Evolutionary conservation across 169 alveolate species (phyloP).

Genomic region (Cryptosporidium canis): DNA sequence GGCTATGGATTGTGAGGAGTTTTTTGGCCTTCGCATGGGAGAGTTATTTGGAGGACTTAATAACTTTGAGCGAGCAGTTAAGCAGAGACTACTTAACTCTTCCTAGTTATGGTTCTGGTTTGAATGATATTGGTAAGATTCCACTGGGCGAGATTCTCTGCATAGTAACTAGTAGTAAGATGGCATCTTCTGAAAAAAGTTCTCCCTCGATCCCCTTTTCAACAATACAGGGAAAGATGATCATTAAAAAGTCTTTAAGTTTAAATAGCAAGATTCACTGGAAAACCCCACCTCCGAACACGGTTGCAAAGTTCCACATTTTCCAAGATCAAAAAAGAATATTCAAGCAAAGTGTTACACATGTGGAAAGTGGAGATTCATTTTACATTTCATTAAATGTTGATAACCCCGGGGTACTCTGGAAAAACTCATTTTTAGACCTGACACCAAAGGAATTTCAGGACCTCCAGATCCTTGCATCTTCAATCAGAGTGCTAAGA

Average conservation of each 20-base stretch:
- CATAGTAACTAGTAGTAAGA: constrained; percentile 1
- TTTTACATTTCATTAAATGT: constrained; percentile 3
- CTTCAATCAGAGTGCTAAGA: constrained; percentile 49
- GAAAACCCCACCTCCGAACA: constrained; percentile 61
- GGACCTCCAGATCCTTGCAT: constrained; percentile 28
- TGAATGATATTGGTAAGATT: background rate
- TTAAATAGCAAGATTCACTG: constrained; percentile 5
- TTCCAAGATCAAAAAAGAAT: background rate
- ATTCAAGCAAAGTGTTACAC: background rate
- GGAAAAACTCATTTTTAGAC: constrained; percentile 3
- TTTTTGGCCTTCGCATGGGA: constrained; percentile 56
- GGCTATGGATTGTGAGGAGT: constrained; percentile 59
- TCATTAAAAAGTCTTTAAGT: constrained; percentile 4
- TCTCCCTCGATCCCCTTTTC: constrained; percentile 29
- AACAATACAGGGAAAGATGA: constrained; percentile 33
- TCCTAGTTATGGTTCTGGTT: constrained; percentile 42
- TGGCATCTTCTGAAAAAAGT: background rate
- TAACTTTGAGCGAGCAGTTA: background rate
- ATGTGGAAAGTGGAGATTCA: background rate
- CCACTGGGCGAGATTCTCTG: constrained; percentile 61
- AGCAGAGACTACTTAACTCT: background rate
- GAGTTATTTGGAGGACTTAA: constrained; percentile 20
- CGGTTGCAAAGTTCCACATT: constrained; percentile 41
- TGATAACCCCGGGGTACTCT: constrained; percentile 33
- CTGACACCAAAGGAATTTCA: constrained; percentile 9